Evolutionary conservation across 108 stramenopile genomes (phyloP), one percentile per base, ranked within the genome.

Genomic region (Ochromonas danica): DNA sequence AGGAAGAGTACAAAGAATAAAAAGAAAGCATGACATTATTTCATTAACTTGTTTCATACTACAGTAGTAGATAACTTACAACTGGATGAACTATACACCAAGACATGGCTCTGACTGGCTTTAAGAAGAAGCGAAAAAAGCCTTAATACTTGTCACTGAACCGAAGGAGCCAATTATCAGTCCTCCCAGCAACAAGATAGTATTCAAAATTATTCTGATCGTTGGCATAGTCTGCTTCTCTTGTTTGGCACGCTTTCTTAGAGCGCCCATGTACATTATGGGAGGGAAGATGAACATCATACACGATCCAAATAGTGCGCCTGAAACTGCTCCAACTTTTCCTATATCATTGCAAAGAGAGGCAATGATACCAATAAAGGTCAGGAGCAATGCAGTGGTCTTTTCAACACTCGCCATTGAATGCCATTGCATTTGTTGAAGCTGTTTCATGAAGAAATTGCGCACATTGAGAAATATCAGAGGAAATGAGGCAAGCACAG

Each of bases 241-340:
- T 35, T 35, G 3, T 10, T 28, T 67, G 31, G 6, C 6, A 14
- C 22, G 17, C 31, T 67, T 3, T 31, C 6, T 6, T 36, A 67
- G 25, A 6, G 63, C 63, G 17, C 63, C 31, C 31, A 67, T 67
- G 31, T 67, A 67, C 63, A 67, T 67, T 10, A 67, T 35, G 14
- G 63, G 63, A 28, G 63, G 63, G 63, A 67, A 67, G 17, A 67
- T 36, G 31, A 67, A 67, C 63, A 67, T 67, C 63, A 67, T 67
- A 28, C 33, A 31, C 31, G 63, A 31, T 35, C 63, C 63, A 67
- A 67, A 67, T 6, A 67, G 3, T 10, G 63, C 63, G 3, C 63
- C 63, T 28, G 63, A 3, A 3, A 67, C 63, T 36, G 63, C 3
- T 36, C 63, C 63, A 28, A 67, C 27, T 25, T 67, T 28, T 6